phyloP scores from a whole-genome alignment of 108 stramenopile genomes.

The Parietichytrium sp. region DNA sequence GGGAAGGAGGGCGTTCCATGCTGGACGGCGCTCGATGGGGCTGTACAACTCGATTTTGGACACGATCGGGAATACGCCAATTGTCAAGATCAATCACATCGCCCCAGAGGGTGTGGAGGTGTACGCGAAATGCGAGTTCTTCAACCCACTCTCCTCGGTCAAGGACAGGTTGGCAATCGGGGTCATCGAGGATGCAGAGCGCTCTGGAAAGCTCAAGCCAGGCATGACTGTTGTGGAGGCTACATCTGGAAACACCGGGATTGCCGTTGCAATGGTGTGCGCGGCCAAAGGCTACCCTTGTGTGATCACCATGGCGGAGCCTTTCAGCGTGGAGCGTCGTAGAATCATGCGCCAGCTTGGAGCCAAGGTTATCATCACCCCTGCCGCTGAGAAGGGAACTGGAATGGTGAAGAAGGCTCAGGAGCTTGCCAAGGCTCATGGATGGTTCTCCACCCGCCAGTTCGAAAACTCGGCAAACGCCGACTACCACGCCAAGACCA shows the following conservation, averaged over 20 bases:
- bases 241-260: constrained; percentile 83
- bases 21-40: too few species aligned
- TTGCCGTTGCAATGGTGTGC: constrained; percentile 90
- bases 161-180: constrained; percentile 80
- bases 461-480: constrained; percentile 91
- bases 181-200: constrained; percentile 79
- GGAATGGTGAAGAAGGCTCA: constrained; percentile 81
- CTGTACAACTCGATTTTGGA: constrained; percentile 7
- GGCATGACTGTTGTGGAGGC: constrained; percentile 72
- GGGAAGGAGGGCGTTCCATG: too few species aligned
- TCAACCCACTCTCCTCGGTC: constrained; percentile 80
- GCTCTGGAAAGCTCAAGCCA: constrained; percentile 73
- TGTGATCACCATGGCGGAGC: constrained; percentile 83
- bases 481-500: constrained; percentile 65
- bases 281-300: constrained; percentile 79
- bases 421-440: constrained; percentile 66
- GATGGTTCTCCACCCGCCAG: constrained; percentile 77
- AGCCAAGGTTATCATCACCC: constrained; percentile 69
- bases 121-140: constrained; percentile 78
- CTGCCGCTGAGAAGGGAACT: constrained; percentile 61
- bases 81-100: constrained; percentile 42
- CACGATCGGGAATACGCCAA: constrained; percentile 41
- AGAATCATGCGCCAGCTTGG: constrained; percentile 79
- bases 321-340: constrained; percentile 81
- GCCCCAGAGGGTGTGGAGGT: constrained; percentile 65